These are phyloP conservation scores for Tubosaeta brunneosetosa DNA, from an alignment of 768 basidiomycete species.

Conservation along the genomic window DNA sequence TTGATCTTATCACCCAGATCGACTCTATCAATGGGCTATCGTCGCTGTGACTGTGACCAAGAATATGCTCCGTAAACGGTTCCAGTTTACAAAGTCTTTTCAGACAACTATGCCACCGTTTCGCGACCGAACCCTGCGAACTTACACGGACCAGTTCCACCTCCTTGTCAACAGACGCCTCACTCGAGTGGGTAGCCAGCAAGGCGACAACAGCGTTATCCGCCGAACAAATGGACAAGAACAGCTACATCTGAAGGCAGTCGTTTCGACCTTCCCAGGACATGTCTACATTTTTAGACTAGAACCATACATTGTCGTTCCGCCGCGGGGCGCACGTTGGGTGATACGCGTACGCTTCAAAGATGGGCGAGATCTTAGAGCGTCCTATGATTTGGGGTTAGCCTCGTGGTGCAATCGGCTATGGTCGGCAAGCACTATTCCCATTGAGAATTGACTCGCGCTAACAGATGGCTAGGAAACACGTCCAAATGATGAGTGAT, in stretches of 20 bases:
- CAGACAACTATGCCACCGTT: neutral
- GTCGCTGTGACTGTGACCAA: neutral
- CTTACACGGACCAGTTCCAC: neutral
- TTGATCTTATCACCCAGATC: neutral
- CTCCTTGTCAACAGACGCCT: neutral
- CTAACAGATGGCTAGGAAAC: neutral
- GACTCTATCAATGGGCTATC: too few species aligned
- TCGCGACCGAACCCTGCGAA: neutral
- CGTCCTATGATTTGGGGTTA: too few species aligned
- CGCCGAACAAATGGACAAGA: too few species aligned
- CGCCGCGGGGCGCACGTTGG: neutral
- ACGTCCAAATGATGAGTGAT: conserved; percentile 3
- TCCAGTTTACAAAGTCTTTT: neutral
- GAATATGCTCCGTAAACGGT: neutral
- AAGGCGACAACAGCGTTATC: too few species aligned
- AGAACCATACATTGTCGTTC: neutral
- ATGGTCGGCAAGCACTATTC: neutral
- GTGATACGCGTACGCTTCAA: conserved; percentile 13
- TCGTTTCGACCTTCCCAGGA: neutral
- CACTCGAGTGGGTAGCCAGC: neutral
- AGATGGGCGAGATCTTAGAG: conserved; percentile 39
- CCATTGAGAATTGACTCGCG: neutral
- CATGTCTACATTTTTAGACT: conserved; percentile 2
- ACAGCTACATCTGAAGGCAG: conserved; percentile 37
- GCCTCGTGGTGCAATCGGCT: conserved; percentile 34